These are phyloP conservation scores for Ascochyta rabiei DNA, from an alignment of 2,329 filamentous ascomycete species.

Conservation along the genomic window DNA sequence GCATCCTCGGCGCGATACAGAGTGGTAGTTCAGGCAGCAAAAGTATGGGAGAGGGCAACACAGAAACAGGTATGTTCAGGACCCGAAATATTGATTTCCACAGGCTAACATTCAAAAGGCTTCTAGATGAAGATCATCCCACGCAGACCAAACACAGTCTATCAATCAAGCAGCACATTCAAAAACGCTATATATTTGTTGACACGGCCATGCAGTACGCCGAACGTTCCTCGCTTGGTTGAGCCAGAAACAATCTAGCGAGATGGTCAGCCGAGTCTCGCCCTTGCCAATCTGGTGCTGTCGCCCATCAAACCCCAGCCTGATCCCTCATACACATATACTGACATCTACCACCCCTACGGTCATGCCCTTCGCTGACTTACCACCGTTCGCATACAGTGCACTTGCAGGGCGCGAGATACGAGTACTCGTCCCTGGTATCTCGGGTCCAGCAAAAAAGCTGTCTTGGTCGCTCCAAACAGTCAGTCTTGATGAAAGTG, in stretches of 20 bases:
- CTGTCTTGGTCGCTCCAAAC: neutral
- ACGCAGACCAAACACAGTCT: neutral
- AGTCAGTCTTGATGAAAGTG: neutral
- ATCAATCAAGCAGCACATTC: neutral
- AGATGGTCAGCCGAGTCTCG: neutral
- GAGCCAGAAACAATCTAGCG: neutral
- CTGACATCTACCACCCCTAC: neutral
- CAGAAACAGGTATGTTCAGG: slow-evolving; percentile 62
- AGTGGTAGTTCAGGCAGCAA: slow-evolving; percentile 87
- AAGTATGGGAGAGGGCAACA: slow-evolving; percentile 96
- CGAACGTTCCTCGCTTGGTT: neutral
- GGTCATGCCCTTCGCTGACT: neutral
- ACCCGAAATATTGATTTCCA: neutral
- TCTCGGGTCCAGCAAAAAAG: neutral
- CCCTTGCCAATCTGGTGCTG: neutral
- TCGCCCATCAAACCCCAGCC: neutral
- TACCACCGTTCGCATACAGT: neutral
- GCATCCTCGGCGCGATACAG: slow-evolving; percentile 86
- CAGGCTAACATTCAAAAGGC: neutral
- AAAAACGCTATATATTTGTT: neutral
- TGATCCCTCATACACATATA: neutral
- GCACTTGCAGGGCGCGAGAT: neutral
- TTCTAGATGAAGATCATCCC: neutral
- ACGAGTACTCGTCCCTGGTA: neutral
- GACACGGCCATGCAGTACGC: neutral